Evolutionary conservation across 176 grass and related monocot species (phyloP), one percentile per base, ranked within the genome.

Genomic region (Neostapfia colusana): DNA sequence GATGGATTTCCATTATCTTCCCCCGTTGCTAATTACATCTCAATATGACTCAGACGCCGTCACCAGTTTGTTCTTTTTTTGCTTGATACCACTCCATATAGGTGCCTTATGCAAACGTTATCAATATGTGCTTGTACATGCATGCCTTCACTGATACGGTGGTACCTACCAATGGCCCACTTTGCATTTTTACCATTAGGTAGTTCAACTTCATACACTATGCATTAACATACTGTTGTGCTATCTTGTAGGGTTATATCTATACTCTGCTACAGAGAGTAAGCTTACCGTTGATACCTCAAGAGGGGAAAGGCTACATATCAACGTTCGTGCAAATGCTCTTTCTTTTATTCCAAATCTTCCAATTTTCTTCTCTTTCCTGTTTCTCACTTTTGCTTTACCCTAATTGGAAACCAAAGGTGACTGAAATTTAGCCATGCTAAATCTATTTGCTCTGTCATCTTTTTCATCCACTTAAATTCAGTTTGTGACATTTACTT

Each of bases 261-360:
- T 99, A 62, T 95, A 85, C 81, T 88, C 92, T 37, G 89, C 92
- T 16, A 99, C 89, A 60, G 92, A 95, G 63, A 99, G 91, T 61
- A 95, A 99, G 83, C 85, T 99, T 46, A 91, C 88, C 46, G 96
- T 99, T 77, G 96, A 99, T 82, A 99, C 89, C 43, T 99, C 96
- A 65, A 95, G 96, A 90, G 96, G 96, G 36, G 96, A 99, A 84
- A 90, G 89, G 65, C 85, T 99, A 18, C 89, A 85, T 63, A 95
- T 99, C 46, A 99, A 95, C 78, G 95, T 98, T 65, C 90, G 91
- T 92, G 74, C 14, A 25, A 65, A 86, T 83, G 58, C 35, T 66
- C 18, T 79, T 64, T 61, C 10, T 23, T 1, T 9, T 26, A 11
- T 45, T 79, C 25, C n/a, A 72, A 69, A 60, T 24, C 64, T 81